phyloP scores from a whole-genome alignment of 2,329 filamentous ascomycete species.

The Xylariales sp. region DNA sequence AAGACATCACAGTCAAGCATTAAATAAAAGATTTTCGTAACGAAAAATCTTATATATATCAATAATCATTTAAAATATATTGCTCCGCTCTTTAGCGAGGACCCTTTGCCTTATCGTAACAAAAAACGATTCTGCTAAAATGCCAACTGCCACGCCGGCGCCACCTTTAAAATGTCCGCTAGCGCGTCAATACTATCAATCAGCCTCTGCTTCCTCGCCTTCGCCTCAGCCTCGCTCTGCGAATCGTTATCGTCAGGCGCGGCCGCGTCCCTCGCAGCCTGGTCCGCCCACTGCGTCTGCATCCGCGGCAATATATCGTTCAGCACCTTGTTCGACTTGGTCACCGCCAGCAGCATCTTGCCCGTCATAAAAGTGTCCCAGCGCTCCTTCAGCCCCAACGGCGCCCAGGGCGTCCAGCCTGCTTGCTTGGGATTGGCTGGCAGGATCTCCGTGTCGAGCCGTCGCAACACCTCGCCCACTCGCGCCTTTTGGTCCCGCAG shows the following conservation, averaged over 20 bases:
- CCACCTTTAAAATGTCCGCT: slow-evolving; percentile 1
- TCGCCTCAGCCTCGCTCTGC: background rate
- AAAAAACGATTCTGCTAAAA: too few species aligned
- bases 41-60: too few species aligned
- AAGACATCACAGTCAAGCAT: too few species aligned
- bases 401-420: slow-evolving; percentile 6
- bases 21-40: too few species aligned
- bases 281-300: slow-evolving; percentile 8
- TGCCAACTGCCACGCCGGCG: slow-evolving; percentile 9
- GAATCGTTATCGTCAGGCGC: slow-evolving; percentile 2
- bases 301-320: slow-evolving; percentile 9
- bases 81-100: too few species aligned
- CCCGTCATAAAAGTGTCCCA: slow-evolving; percentile 10
- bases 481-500: slow-evolving; percentile 6
- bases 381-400: slow-evolving; percentile 8
- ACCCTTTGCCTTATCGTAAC: too few species aligned
- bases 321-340: slow-evolving; percentile 9
- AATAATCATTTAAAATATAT: too few species aligned
- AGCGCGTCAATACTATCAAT: slow-evolving; percentile 10
- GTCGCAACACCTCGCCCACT: slow-evolving; percentile 5
- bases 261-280: slow-evolving; percentile 8
- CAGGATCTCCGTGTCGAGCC: slow-evolving; percentile 7
- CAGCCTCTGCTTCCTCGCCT: slow-evolving; percentile 5
- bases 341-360: slow-evolving; percentile 7
- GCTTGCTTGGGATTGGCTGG: slow-evolving; percentile 6